phyloP scores from a whole-genome alignment of 2,329 filamentous ascomycete genomes.

The Colletotrichum filicis region DNA sequence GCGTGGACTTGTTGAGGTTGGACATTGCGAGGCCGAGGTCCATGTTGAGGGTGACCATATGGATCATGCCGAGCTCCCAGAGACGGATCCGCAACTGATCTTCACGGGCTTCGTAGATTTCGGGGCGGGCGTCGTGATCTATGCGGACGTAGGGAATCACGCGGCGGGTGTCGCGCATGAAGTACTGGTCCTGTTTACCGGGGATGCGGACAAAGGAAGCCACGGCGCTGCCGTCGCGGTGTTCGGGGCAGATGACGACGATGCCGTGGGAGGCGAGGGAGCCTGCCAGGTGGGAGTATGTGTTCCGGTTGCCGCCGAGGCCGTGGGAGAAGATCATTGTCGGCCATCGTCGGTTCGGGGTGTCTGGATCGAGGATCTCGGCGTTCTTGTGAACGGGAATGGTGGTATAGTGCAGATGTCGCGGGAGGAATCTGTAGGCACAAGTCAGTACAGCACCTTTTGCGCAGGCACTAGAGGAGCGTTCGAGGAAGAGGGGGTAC shows the following conservation, averaged over 20 bases:
- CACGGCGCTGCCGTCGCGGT: slow-evolving; percentile 83
- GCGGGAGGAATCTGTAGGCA: slow-evolving; percentile 68
- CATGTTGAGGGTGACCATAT: slow-evolving; percentile 74
- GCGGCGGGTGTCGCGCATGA: slow-evolving; percentile 45
- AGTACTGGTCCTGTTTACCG: slow-evolving; percentile 53
- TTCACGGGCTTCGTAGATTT: slow-evolving; percentile 75
- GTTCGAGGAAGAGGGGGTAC: slow-evolving; percentile 40
- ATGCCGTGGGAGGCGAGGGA: slow-evolving; percentile 84
- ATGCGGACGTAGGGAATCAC: slow-evolving; percentile 62
- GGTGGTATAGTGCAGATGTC: slow-evolving; percentile 77
- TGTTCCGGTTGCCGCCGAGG: slow-evolving; percentile 82
- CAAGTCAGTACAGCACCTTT: background rate
- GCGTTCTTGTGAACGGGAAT: slow-evolving; percentile 81
- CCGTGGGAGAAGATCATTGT: slow-evolving; percentile 90
- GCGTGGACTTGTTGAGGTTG: slow-evolving; percentile 64
- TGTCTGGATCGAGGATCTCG: slow-evolving; percentile 63
- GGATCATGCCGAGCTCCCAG: slow-evolving; percentile 81
- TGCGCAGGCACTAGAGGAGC: too few relatives aligned
- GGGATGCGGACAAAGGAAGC: slow-evolving; percentile 77
- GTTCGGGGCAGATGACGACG: slow-evolving; percentile 84
- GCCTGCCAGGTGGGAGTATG: slow-evolving; percentile 85
- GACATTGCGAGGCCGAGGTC: slow-evolving; percentile 63
- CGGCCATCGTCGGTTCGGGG: slow-evolving; percentile 72
- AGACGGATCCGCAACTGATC: slow-evolving; percentile 78
- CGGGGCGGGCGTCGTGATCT: slow-evolving; percentile 71